phyloP scores from a whole-genome alignment of 257 asterid genomes.

The Petrea volubilis region DNA sequence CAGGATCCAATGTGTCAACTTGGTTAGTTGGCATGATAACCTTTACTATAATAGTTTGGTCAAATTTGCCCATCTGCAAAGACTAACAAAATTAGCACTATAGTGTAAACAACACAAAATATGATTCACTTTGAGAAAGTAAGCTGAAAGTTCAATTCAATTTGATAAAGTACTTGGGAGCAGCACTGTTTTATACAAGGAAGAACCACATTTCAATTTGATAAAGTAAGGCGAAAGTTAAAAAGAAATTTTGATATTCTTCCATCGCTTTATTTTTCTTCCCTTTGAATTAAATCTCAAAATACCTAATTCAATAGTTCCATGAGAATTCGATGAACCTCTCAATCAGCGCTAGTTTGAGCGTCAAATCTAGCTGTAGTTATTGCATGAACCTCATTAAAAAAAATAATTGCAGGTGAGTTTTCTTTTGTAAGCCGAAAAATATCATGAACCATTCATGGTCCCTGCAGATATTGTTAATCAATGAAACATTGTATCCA shows the following conservation, averaged over 20 bases:
- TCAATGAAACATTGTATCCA: not conserved
- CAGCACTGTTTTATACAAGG: not conserved
- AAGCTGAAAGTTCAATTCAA: no score
- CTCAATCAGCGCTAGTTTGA: slow-evolving; percentile 92
- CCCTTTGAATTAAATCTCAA: slow-evolving; percentile 1
- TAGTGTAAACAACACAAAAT: not conserved
- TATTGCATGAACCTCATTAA: slow-evolving; percentile 91
- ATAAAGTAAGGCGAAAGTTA: not conserved
- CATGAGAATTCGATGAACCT: slow-evolving; percentile 89
- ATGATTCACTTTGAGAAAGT: no score
- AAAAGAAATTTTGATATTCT: not conserved
- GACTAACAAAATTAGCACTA: not conserved
- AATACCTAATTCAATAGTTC: slow-evolving; percentile 78
- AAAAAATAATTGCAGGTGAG: slow-evolving; percentile 85
- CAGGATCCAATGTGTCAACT: slow-evolving; percentile 92
- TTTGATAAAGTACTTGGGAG: not conserved
- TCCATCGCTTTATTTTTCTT: not conserved
- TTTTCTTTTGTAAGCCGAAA: slow-evolving; percentile 90
- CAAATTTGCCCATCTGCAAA: slow-evolving; percentile 93
- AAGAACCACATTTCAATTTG: not conserved
- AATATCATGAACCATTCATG: slow-evolving; percentile 87
- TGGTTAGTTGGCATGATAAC: slow-evolving; percentile 93
- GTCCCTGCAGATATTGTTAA: slow-evolving; percentile 53
- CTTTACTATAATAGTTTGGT: slow-evolving; percentile 86
- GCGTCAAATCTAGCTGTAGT: slow-evolving; percentile 92